Base-by-base conservation (phyloP, 352 stramenopile genomes). In the Elongisporangium prolatum region DNA sequence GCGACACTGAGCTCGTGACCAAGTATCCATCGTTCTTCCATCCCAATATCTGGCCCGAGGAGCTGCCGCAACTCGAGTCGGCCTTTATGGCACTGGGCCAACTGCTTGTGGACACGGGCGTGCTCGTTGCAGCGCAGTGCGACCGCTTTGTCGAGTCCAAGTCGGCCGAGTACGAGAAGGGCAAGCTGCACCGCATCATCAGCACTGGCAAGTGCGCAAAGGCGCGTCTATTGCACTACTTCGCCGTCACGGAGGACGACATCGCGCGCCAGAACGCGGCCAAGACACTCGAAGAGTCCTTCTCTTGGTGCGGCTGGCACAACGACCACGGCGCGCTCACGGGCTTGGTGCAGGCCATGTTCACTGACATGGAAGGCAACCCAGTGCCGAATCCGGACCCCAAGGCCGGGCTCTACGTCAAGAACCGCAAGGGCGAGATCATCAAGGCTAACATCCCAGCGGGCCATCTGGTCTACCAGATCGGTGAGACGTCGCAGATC, bases 291-390 rank as follows among this genome's bases (percentile, higher is more conserved):
- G 84, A 88, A 51, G 74, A 80, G 25, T 79, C 88, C 21, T 98
- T 98, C 67, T 96, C 91, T 20, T 99, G 97, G 97, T 99, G 97
- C 72, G 96, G 97, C 56, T 98, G 95, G 96, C 97, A 99, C 75
- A 98, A 98, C 56, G 97, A 98, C 75, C 91, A 98, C 71, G 95
- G 96, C 52, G 96, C 88, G 21, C 71, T 99, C 22, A 99, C 97
- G 28, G 95, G 93, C 8, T 78, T 98, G 4, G 77, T 98, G 21
- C 92, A 96, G 54, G 92, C 90, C 50, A 89, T 98, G 67, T 96
- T 96, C 71, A 86, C 89, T 16, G 80, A 98, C 67, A 71, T 56
- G 50, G 62, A 80, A 14, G 90, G 87, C 38, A 72, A 86, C 18
- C 61, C 70, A 49, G 71, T 84, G 37, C 40, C 77, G 7, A 95